phyloP scores from a whole-genome alignment of 345 rosid species.

The Kernera saxatilis region DNA sequence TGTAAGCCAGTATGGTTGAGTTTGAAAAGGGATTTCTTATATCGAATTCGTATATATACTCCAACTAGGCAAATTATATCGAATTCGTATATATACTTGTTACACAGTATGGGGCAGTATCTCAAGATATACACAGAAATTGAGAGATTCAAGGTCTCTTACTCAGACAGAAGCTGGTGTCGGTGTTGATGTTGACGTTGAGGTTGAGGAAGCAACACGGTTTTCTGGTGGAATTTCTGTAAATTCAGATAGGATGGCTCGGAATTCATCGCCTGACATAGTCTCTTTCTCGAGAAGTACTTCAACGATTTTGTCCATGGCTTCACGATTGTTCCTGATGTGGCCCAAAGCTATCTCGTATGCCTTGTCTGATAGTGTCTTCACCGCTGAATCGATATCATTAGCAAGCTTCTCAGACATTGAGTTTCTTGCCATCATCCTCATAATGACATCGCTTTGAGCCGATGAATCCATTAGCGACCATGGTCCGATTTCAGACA shows the following conservation, averaged over 20 bases:
- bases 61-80: constrained; percentile 8
- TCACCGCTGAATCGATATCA: constrained; percentile 71
- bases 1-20: neutral
- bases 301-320: constrained; percentile 95
- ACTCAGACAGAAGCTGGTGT: constrained; percentile 31
- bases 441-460: constrained; percentile 88
- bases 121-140: constrained; percentile 16
- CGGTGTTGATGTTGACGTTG: constrained; percentile 35
- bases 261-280: constrained; percentile 79
- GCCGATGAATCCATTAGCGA: constrained; percentile 76
- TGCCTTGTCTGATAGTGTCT: constrained; percentile 71
- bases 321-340: constrained; percentile 87
- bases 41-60: constrained; percentile 8
- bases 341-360: constrained; percentile 73
- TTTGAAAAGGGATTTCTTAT: neutral
- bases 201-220: constrained; percentile 54
- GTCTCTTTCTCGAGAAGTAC: constrained; percentile 89
- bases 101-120: constrained; percentile 14
- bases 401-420: constrained; percentile 97
- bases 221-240: constrained; percentile 84
- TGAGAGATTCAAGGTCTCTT: neutral
- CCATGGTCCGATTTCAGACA: constrained; percentile 99
- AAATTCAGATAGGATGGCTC: constrained; percentile 89
- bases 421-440: constrained; percentile 98
- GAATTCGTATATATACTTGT: constrained; percentile 2